Evolutionary conservation across 2,329 filamentous ascomycete species (phyloP), one percentile per base, ranked within the genome.

Genomic region (Aureobasidium sp.): DNA sequence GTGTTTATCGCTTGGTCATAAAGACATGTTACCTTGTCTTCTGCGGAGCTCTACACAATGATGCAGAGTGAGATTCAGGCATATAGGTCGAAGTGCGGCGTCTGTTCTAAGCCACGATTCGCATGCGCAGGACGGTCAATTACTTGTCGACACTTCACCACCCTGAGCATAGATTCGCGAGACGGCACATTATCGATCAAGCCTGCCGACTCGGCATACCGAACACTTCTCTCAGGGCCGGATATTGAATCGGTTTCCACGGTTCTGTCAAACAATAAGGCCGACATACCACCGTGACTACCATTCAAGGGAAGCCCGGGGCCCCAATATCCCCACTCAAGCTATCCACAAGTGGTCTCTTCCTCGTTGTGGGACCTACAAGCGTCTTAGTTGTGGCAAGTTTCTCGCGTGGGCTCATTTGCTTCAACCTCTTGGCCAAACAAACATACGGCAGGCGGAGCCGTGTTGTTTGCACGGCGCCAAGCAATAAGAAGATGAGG

Each of bases 301-400:
- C 25, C 44, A 21, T 27, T 14, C 27, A 37, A 21, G 16, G 21
- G 6, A 29, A n/a, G 21, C 32, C 11, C 13, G 54, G 54, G 54
- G 54, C 54, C 42, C 54, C 54, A 21, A 48, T 8, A 27, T 59
- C 54, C n/a, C 54, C 54, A 59, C 54, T 59, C 32, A 16, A 39
- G 32, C 54, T 59, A 42, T 48, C 42, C 54, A 48, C 42, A 44
- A 34, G 6, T 11, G 21, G 27, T 21, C 21, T 42, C n/a, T 30
- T 30, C 6, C 16, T 42, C 37, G 27, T 57, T 27, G n/a, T 45
- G 53, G 29, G 30, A 36, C 39, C 30, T 34, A 11, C 10, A 57
- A 57, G 53, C 53, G 53, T 57, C 53, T 57, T 57, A 41, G 53
- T 57, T 13, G 27, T 44, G 10, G n/a, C 42, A 39, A 47, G 13